Evolutionary conservation across 140 eudicot species (phyloP), one percentile per base, ranked within the genome.

Genomic region (Bidens hawaiensis): DNA sequence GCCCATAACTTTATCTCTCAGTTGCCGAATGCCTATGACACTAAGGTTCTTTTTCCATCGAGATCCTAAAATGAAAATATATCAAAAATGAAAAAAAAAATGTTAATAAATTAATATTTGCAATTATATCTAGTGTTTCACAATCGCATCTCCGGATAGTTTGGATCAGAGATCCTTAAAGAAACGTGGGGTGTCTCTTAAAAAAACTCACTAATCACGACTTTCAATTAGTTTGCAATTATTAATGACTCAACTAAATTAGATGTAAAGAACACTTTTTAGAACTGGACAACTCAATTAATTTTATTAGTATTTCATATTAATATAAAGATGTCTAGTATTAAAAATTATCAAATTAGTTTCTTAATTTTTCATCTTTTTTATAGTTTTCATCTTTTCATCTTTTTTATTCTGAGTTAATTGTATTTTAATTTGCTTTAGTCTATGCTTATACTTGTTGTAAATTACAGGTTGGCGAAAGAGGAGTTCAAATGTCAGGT

Each of bases 21-120:
- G 69, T 67, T 90, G 73, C 97, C 97, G 49, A 85, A 74, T 68
- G 94, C 75, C 34, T 90, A 90, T 64, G 84, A 86, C 50, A 86
- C 97, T 3, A 94, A 86, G 90, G 97, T 90, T 43, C 11, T 31
- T 61, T 55, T 33, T 43, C 36, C 59, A 30, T 22, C 21, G n/a
- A n/a, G n/a, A 31, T 31, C 10, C 38, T 31, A 31, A 31, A 30
- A 10, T 31, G 8, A 2, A 31, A 31, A 31, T 31, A 31, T 31
- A 0, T 31, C 8, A 5, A 5, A 5, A 31, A 1, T 31, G 2
- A 43, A 4, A 13, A 43, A 43, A 43, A 15, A 43, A 0, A 45
- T 2, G 6, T 16, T 40, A 40, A 40, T 40, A 40, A 34, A 0
- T 34, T 34, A 34, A 2, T 6, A 3, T 0, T 34, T 34, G 0